phyloP scores from a whole-genome alignment of 139 green algal genomes.

The Chlorella ohadii region DNA sequence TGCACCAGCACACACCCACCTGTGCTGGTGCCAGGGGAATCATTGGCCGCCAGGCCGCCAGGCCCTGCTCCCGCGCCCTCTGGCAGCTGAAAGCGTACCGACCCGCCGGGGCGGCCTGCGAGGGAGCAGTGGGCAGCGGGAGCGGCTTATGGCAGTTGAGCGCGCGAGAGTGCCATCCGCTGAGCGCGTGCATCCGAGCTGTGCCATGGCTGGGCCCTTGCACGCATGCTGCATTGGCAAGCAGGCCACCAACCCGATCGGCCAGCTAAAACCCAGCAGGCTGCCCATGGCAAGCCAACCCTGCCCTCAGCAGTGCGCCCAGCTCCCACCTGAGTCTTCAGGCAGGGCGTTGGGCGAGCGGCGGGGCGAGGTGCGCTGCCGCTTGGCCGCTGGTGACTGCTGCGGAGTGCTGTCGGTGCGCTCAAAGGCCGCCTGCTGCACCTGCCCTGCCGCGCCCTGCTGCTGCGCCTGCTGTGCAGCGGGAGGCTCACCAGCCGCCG shows the following conservation, averaged over 20 bases:
- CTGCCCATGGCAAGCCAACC: no score
- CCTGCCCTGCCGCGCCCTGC: background rate
- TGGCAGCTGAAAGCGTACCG: no score
- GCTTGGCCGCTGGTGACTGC: background rate
- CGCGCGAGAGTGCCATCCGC: no score
- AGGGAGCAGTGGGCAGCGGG: no score
- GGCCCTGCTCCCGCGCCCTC: no score
- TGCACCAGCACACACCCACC: background rate
- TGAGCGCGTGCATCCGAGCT: background rate
- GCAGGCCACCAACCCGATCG: no score
- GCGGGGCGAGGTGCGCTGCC: background rate
- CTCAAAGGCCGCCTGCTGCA: background rate
- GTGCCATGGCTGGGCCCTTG: background rate
- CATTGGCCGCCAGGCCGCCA: no score
- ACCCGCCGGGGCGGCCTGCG: no score
- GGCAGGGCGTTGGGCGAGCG: background rate
- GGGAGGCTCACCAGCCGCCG: background rate
- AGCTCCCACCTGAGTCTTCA: no score
- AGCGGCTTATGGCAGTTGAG: background rate
- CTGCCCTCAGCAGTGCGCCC: no score
- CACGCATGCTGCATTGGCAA: background rate
- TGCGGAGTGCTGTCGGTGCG: background rate
- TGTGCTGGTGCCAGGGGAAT: no score
- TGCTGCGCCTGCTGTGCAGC: background rate
- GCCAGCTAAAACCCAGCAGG: no score